Percentiles rank a stretch among this genome's conserved stretches.
Evolutionary conservation across 192 early-diverging fungal species (phyloP).

Genomic region (Rhizophagus clarus): DNA sequence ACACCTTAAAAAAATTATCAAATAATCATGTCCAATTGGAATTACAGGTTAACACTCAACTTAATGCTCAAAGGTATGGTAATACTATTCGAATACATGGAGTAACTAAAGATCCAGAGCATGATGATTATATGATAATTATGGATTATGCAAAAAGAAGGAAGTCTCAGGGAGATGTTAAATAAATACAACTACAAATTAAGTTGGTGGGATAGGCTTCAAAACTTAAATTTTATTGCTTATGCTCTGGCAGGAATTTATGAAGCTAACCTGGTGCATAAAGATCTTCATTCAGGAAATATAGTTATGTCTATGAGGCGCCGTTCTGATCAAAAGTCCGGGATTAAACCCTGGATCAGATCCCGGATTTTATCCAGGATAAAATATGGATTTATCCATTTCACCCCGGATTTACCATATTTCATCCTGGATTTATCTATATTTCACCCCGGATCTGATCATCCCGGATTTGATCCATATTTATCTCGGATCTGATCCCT

Average conservation of each 20-base stretch:
- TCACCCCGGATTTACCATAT: too few relatives aligned
- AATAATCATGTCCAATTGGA: neutral
- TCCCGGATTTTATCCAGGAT: too few relatives aligned
- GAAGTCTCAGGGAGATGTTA: neutral
- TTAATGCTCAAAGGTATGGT: neutral
- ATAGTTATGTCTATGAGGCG: constrained; percentile 44
- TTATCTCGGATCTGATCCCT: too few relatives aligned
- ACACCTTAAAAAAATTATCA: too few relatives aligned
- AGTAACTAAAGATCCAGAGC: constrained; percentile 39
- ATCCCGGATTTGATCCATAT: too few relatives aligned
- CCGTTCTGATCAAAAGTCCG: too few relatives aligned
- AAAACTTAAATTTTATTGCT: constrained; percentile 30
- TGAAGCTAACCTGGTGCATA: constrained; percentile 41
- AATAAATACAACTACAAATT: neutral
- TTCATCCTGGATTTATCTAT: too few relatives aligned
- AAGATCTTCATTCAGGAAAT: constrained; percentile 48
- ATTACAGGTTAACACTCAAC: neutral
- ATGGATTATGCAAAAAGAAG: constrained; percentile 40
- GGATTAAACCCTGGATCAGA: too few relatives aligned
- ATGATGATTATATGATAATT: constrained; percentile 42
- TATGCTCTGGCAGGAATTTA: constrained; percentile 37
- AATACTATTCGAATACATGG: constrained; percentile 30
- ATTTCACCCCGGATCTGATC: too few relatives aligned
- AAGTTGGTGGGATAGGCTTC: neutral
- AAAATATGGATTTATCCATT: too few relatives aligned